Percentiles rank a stretch among this genome's conserved stretches.
Evolutionary conservation across 2,329 filamentous ascomycete species (phyloP).

Genomic region (Ceratocystis smalleyi): DNA sequence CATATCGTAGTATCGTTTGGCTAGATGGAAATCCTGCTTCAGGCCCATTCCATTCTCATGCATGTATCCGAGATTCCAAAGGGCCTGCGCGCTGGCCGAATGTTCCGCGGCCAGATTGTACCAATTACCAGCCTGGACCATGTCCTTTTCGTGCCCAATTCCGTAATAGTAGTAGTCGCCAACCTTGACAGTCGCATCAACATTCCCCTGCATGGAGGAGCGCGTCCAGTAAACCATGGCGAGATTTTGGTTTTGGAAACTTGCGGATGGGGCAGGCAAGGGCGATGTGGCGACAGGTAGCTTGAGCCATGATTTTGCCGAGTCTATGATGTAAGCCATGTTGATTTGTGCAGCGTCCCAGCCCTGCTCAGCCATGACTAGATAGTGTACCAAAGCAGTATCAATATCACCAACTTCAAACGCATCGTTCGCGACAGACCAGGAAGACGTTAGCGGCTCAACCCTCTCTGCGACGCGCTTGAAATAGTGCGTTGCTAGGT

Average conservation of each 20-base stretch:
- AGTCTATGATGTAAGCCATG: slow-evolving; percentile 72
- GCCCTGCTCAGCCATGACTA: slow-evolving; percentile 83
- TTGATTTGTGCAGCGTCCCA: slow-evolving; percentile 84
- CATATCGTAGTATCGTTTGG: slow-evolving; percentile 89
- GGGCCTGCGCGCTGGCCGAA: slow-evolving; percentile 79
- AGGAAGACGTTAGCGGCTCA: slow-evolving; percentile 59
- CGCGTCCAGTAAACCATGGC: slow-evolving; percentile 90
- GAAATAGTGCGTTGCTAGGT: slow-evolving; percentile 65
- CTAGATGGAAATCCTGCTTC: slow-evolving; percentile 89
- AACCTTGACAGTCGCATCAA: slow-evolving; percentile 93
- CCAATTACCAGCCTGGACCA: slow-evolving; percentile 80
- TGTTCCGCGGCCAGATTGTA: slow-evolving; percentile 87
- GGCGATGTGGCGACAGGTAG: slow-evolving; percentile 27
- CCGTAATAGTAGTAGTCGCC: slow-evolving; percentile 90
- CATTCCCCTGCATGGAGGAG: slow-evolving; percentile 81
- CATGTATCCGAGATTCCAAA: slow-evolving; percentile 99
- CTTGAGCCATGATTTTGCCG: slow-evolving; percentile 46
- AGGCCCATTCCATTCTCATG: slow-evolving; percentile 91
- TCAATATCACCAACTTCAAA: slow-evolving; percentile 68
- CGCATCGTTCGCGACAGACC: slow-evolving; percentile 68
- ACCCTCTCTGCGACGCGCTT: slow-evolving; percentile 61
- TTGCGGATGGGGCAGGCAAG: slow-evolving; percentile 11
- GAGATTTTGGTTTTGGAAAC: slow-evolving; percentile 41
- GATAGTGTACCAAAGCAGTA: slow-evolving; percentile 61
- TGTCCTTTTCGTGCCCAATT: slow-evolving; percentile 53